A percentile compares a stretch with the other conserved stretches of the same genome.
Conservation (phyloP, 257 asterid species). For the Eustoma russellianum region DNA sequence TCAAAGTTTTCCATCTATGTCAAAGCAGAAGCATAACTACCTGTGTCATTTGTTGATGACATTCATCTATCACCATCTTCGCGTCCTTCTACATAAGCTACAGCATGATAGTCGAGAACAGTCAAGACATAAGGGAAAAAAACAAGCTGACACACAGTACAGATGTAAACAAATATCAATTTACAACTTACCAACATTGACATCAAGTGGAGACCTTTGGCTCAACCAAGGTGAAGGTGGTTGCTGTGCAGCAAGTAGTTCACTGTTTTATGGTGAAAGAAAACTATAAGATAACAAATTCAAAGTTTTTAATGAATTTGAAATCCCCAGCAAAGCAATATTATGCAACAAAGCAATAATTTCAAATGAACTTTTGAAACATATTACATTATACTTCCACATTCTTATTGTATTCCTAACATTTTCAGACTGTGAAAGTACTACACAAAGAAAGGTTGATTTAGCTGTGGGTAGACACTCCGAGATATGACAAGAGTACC, state of each 20-base stretch:
- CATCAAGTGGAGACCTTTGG: conserved; percentile 91
- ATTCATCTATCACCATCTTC: conserved; percentile 77
- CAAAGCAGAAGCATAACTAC: conserved; percentile 23
- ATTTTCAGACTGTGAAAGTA: no score
- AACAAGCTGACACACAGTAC: neutral
- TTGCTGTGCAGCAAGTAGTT: conserved; percentile 45
- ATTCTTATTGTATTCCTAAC: no score
- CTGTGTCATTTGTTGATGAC: conserved; percentile 75
- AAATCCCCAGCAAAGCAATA: neutral
- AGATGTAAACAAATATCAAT: neutral
- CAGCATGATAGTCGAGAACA: conserved; percentile 7
- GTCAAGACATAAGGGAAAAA: conserved; percentile 2
- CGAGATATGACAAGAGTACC: conserved; percentile 30
- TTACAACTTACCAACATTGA: conserved; percentile 71
- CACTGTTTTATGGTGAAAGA: conserved; percentile 10
- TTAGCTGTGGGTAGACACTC: no score
- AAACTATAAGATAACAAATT: conserved; percentile 1
- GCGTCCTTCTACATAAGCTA: conserved; percentile 83
- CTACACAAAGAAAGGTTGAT: no score
- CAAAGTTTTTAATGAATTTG: conserved; percentile 2
- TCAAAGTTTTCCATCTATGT: no score
- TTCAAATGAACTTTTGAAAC: no score
- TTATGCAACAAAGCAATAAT: no score
- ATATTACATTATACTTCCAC: neutral
- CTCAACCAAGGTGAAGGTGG: conserved; percentile 76